These are phyloP conservation scores for Cutaneotrichosporon sp. DNA, from an alignment of 1,284 basidiomycete genomes.

Conservation along the genomic window DNA sequence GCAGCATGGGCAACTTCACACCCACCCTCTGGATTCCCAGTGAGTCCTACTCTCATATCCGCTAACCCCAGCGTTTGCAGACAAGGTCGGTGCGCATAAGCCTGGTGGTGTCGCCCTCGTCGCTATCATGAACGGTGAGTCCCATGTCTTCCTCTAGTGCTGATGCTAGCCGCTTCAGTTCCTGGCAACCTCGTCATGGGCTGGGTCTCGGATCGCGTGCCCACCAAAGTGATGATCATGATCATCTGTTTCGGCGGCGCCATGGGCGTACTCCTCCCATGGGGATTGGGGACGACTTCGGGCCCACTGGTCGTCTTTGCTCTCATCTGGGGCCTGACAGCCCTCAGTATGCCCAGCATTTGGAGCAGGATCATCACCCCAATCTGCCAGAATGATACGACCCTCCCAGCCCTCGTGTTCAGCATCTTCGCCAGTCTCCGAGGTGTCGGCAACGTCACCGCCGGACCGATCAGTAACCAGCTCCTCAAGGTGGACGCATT, in stretches of 20 bases:
- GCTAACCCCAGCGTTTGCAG: slow-evolving; percentile 38
- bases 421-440: slow-evolving; percentile 43
- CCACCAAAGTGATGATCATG: slow-evolving; percentile 35
- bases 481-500: slow-evolving; percentile 34
- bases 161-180: slow-evolving; percentile 37
- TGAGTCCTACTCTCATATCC: not conserved
- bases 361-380: slow-evolving; percentile 38
- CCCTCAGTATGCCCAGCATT: slow-evolving; percentile 35
- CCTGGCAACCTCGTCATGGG: slow-evolving; percentile 44
- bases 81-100: slow-evolving; percentile 35
- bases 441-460: slow-evolving; percentile 50
- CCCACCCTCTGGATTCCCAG: slow-evolving; percentile 39
- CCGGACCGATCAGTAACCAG: slow-evolving; percentile 40
- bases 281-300: slow-evolving; percentile 47
- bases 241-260: slow-evolving; percentile 41
- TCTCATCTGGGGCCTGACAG: slow-evolving; percentile 35
- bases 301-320: slow-evolving; percentile 34
- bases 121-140: slow-evolving; percentile 45
- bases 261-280: slow-evolving; percentile 44
- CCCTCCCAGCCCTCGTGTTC: slow-evolving; percentile 37
- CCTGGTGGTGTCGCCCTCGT: slow-evolving; percentile 47
- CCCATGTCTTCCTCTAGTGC: not conserved
- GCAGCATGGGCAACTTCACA: slow-evolving; percentile 49
- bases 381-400: slow-evolving; percentile 38
- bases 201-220: slow-evolving; percentile 44